A percentile compares a stretch with the other conserved stretches of the same genome.
These are phyloP conservation scores for Rhododendron vialii DNA, from an alignment of 148 eudicot genomes.

Conservation along the genomic window DNA sequence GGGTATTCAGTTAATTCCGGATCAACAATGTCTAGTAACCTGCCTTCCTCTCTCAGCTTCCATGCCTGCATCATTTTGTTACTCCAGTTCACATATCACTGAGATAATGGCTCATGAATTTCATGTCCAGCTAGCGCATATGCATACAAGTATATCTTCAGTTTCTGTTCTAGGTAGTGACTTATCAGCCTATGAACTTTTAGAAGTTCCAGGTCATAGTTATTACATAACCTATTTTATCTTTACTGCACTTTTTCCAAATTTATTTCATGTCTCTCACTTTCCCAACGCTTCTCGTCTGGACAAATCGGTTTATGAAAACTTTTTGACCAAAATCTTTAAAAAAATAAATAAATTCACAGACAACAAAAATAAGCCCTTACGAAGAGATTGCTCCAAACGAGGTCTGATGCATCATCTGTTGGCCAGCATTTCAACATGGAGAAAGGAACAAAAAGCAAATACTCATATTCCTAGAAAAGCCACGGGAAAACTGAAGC, in stretches of 20 bases:
- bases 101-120: neutral
- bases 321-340: too few relatives aligned
- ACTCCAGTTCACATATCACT: neutral
- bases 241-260: neutral
- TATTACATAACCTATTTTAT: neutral
- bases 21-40: conserved; percentile 51
- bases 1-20: conserved; percentile 41
- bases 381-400: neutral
- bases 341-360: neutral
- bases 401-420: neutral
- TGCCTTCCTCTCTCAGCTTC: conserved; percentile 41
- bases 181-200: neutral
- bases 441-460: neutral
- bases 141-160: neutral
- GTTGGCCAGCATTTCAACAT: neutral
- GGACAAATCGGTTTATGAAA: too few relatives aligned
- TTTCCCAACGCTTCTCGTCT: too few relatives aligned
- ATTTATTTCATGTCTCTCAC: neutral
- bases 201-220: neutral
- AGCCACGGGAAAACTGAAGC: too few relatives aligned
- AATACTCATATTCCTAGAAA: neutral
- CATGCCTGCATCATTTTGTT: conserved; percentile 31
- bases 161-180: neutral
- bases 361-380: neutral
- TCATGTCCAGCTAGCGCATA: neutral